These are phyloP conservation scores for Apiospora koreana DNA, from an alignment of 2,329 filamentous ascomycete genomes.

Conservation along the genomic window DNA sequence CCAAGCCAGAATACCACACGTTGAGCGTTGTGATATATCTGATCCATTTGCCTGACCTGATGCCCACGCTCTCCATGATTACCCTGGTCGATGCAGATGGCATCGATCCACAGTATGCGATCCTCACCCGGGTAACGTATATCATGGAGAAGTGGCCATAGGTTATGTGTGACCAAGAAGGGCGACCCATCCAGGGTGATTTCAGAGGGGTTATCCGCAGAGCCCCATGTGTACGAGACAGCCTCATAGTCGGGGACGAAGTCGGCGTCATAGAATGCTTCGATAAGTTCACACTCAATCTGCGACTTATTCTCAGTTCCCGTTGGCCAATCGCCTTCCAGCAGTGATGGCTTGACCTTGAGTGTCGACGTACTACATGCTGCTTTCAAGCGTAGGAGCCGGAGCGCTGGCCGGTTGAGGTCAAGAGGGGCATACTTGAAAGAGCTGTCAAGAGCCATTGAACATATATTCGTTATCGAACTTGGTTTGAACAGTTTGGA, in stretches of 20 bases:
- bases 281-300: not conserved
- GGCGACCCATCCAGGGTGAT: not conserved
- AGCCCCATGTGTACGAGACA: conserved; percentile 1
- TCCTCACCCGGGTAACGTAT: not conserved
- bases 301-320: not conserved
- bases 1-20: conserved; percentile 23
- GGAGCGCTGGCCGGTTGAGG: not conserved
- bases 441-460: not conserved
- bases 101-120: conserved; percentile 10
- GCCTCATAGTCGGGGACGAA: conserved; percentile 3
- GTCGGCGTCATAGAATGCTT: not conserved
- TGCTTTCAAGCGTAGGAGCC: not conserved
- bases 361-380: not conserved
- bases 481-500: too few relatives aligned
- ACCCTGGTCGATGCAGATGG: conserved; percentile 17
- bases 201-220: not conserved
- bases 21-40: conserved; percentile 18
- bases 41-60: conserved; percentile 20
- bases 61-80: conserved; percentile 17
- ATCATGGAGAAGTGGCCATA: not conserved
- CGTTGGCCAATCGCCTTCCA: not conserved
- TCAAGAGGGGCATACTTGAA: not conserved
- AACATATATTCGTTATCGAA: too few relatives aligned
- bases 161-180: not conserved
- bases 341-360: not conserved